These are phyloP conservation scores for Pleodorina starrii DNA, from an alignment of 139 green algal species.

Conservation along the genomic window DNA sequence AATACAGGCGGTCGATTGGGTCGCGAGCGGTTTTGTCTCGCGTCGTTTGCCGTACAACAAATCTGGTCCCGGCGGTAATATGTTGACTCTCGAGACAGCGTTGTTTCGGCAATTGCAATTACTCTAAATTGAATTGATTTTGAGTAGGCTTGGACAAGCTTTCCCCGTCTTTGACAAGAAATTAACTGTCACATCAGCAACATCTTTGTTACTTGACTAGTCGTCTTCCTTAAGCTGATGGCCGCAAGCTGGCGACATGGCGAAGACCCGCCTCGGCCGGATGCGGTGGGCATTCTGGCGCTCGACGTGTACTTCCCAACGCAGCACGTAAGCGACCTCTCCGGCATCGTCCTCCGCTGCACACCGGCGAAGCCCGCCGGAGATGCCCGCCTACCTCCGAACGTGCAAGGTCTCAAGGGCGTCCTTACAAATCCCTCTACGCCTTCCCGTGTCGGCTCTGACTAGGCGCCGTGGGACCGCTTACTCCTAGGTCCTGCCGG, in stretches of 20 bases:
- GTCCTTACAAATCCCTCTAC: too few species aligned
- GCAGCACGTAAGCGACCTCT: conserved; percentile 53
- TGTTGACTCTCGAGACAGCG: too few species aligned
- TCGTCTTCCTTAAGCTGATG: neutral
- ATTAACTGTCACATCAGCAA: neutral
- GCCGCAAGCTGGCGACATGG: neutral
- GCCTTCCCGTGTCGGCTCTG: too few species aligned
- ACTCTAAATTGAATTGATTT: too few species aligned
- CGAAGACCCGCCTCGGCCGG: neutral
- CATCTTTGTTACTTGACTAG: neutral
- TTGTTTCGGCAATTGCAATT: too few species aligned
- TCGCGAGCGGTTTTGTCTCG: neutral
- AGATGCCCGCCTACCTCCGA: too few species aligned
- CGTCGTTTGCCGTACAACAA: neutral
- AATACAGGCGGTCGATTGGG: too few species aligned
- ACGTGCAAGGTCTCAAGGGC: too few species aligned
- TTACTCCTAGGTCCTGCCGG: too few species aligned
- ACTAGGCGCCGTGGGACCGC: too few species aligned
- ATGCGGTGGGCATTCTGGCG: conserved; percentile 59
- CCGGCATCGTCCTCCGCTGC: too few species aligned
- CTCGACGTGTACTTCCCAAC: conserved; percentile 84
- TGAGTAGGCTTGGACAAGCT: neutral
- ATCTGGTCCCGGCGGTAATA: neutral
- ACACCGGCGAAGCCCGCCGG: too few species aligned
- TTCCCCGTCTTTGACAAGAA: neutral